These are phyloP conservation scores for Pseudopithomyces chartarum DNA, from an alignment of 2,329 filamentous ascomycete genomes.

Conservation along the genomic window DNA sequence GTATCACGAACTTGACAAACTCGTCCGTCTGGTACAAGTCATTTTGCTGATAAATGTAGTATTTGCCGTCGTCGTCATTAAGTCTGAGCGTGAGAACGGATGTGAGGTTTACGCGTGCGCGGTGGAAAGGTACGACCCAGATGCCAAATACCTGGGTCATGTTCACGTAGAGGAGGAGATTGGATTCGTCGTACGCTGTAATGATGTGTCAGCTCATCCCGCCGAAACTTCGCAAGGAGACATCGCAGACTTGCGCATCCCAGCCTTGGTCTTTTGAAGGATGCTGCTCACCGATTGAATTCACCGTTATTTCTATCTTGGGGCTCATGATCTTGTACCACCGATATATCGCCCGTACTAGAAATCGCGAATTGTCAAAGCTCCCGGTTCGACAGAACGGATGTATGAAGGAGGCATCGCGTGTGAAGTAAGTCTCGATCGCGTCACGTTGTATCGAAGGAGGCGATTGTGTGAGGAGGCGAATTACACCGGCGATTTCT, in stretches of 20 bases:
- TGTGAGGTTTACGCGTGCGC: constrained; percentile 68
- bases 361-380: constrained; percentile 66
- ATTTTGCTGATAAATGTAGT: constrained; percentile 77
- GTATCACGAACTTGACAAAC: constrained; percentile 72
- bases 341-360: constrained; percentile 70
- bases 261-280: neutral
- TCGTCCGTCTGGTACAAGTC: constrained; percentile 82
- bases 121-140: constrained; percentile 78
- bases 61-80: constrained; percentile 53
- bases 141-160: constrained; percentile 77
- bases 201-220: constrained; percentile 2
- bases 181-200: constrained; percentile 69
- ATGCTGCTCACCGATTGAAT: constrained; percentile 57
- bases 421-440: constrained; percentile 74
- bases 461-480: constrained; percentile 68
- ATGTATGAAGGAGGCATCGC: constrained; percentile 74
- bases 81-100: constrained; percentile 68
- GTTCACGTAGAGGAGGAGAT: constrained; percentile 72
- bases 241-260: neutral
- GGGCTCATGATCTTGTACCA: constrained; percentile 83
- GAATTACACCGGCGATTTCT: constrained; percentile 71
- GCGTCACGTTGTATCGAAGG: constrained; percentile 68
- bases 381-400: constrained; percentile 73
- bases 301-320: constrained; percentile 68
- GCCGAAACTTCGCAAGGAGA: neutral